A percentile compares a stretch with the other conserved stretches of the same genome.
Conservation (phyloP, 352 stramenopile species). For the Pythium grandisporangium region DNA sequence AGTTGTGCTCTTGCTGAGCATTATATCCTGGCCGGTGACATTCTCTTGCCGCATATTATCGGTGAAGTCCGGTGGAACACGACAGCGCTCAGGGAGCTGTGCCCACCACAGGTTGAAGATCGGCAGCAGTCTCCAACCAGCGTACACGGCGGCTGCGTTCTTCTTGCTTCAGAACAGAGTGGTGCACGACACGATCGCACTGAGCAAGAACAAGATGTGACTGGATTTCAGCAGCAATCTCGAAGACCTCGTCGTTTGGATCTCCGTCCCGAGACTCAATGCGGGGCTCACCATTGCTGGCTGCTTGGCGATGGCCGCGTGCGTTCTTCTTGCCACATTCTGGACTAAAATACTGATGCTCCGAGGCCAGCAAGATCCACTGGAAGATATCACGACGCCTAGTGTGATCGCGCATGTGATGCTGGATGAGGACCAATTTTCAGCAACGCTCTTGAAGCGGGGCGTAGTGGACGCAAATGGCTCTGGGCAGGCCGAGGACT, state of each 20-base stretch:
- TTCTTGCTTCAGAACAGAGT: constrained; percentile 3
- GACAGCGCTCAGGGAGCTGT: no score
- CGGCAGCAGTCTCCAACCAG: neutral
- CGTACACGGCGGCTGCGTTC: constrained; percentile 4
- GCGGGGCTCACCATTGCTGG: neutral
- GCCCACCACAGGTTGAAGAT: neutral
- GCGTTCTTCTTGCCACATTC: neutral
- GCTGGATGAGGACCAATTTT: neutral
- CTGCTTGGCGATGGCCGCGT: no score
- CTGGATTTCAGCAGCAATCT: constrained; percentile 1
- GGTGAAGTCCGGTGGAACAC: neutral
- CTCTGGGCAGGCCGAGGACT: no score
- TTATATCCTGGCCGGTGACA: neutral
- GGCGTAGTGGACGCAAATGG: no score
- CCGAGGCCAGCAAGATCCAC: neutral
- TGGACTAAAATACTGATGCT: neutral
- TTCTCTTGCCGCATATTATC: constrained; percentile 3
- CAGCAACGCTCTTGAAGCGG: neutral
- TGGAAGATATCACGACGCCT: neutral
- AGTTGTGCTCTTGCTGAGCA: no score
- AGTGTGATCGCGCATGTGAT: neutral
- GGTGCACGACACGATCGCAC: neutral
- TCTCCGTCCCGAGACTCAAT: neutral
- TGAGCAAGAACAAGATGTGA: neutral
- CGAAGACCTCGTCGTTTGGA: neutral